phyloP scores from a whole-genome alignment of 2,329 filamentous ascomycete genomes.

The Trichoderma asperellum region DNA sequence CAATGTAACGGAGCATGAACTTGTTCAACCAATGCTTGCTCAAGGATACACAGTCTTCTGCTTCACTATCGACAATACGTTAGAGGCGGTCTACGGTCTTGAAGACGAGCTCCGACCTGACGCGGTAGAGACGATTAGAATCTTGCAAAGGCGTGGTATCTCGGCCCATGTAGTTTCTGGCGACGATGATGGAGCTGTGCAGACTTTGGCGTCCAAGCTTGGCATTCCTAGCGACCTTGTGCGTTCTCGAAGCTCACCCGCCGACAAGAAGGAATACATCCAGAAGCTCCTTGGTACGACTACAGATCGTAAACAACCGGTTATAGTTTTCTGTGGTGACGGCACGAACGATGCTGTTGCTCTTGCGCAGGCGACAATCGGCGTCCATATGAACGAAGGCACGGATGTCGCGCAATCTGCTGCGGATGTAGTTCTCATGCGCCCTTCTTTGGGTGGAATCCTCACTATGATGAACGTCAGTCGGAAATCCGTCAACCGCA shows the following conservation, averaged over 20 bases:
- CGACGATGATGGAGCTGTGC: constrained; percentile 57
- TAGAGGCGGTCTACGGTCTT: constrained; percentile 51
- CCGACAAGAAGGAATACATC: constrained; percentile 53
- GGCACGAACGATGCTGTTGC: constrained; percentile 80
- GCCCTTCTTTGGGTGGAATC: constrained; percentile 58
- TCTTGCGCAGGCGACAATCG: constrained; percentile 70
- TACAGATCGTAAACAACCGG: constrained; percentile 34
- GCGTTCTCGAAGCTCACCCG: constrained; percentile 49
- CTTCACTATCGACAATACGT: constrained; percentile 44
- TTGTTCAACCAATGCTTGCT: constrained; percentile 43
- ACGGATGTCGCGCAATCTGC: constrained; percentile 68
- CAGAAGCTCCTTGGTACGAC: constrained; percentile 40
- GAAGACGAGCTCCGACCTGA: constrained; percentile 52
- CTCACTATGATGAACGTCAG: constrained; percentile 61
- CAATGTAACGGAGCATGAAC: constrained; percentile 36
- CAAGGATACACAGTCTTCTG: constrained; percentile 52
- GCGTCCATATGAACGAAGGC: constrained; percentile 66
- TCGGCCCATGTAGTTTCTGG: constrained; percentile 56
- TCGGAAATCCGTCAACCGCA: constrained; percentile 48
- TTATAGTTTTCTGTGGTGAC: constrained; percentile 75
- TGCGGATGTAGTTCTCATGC: constrained; percentile 72
- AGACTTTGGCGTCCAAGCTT: constrained; percentile 45
- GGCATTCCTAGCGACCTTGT: constrained; percentile 45
- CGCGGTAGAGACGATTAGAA: constrained; percentile 41
- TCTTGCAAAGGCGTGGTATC: constrained; percentile 46